Percentiles rank a stretch among this genome's conserved stretches.
Conservation (phyloP, 2,329 filamentous ascomycete genomes). For the Microsporum canis region DNA sequence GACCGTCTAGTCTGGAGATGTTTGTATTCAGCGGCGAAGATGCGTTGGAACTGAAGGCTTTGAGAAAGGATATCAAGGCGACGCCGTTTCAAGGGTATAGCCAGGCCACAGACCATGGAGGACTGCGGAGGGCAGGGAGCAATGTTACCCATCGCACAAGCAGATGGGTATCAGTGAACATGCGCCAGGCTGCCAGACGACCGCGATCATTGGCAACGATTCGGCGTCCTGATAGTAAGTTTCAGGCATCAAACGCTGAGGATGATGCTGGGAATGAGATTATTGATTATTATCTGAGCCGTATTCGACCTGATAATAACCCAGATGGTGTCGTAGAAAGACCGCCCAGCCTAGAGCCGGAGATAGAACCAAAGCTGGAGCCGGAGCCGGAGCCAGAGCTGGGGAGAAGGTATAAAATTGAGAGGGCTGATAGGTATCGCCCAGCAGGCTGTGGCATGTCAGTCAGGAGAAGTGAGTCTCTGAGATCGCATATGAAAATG, state of each 20-base stretch:
- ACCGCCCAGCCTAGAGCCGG: neutral
- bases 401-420: neutral
- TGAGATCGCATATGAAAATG: neutral
- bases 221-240: neutral
- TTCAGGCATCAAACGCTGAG: neutral
- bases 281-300: conserved; percentile 5
- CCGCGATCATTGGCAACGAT: neutral
- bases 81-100: neutral
- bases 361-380: neutral
- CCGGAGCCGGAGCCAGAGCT: neutral
- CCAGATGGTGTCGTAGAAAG: neutral
- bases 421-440: neutral
- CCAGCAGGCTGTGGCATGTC: neutral
- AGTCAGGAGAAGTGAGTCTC: neutral
- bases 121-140: neutral
- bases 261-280: conserved; percentile 6
- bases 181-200: neutral
- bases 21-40: conserved; percentile 8
- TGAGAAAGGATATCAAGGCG: conserved; percentile 5
- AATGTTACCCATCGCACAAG: neutral
- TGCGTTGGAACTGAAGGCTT: conserved; percentile 1
- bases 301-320: neutral
- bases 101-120: neutral
- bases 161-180: neutral
- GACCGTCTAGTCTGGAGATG: neutral